These are phyloP conservation scores for Saccharomyces pastorianus DNA, from an alignment of 1,139 yeast genomes.

Conservation along the genomic window DNA sequence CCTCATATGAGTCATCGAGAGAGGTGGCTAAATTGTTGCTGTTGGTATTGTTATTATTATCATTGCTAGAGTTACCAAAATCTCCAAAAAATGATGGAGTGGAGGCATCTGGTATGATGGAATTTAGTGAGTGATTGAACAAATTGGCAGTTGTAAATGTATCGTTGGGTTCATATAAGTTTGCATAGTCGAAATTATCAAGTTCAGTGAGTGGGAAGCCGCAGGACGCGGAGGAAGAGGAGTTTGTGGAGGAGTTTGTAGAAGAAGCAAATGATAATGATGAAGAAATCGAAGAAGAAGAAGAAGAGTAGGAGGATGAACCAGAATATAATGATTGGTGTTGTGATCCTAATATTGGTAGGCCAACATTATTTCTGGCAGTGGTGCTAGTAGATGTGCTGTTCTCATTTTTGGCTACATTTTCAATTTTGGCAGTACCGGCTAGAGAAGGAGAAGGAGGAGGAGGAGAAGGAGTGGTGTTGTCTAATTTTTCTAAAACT, in stretches of 20 bases:
- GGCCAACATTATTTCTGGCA: neutral
- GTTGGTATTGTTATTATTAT: neutral
- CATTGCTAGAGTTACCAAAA: neutral
- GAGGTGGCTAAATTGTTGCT: neutral
- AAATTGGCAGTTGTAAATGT: conserved; percentile 4
- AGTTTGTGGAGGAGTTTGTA: neutral
- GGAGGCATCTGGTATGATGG: neutral
- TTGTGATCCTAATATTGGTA: conserved; percentile 3
- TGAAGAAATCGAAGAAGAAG: neutral
- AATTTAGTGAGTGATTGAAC: conserved; percentile 4
- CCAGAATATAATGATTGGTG: neutral
- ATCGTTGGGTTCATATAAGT: conserved; percentile 6
- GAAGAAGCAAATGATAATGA: conserved; percentile 3
- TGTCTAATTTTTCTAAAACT: conserved; percentile 8
- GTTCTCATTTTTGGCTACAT: neutral
- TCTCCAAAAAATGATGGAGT: neutral
- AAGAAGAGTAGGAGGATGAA: neutral
- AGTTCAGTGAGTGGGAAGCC: neutral
- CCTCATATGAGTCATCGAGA: conserved; percentile 9
- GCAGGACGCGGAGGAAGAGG: conserved; percentile 1
- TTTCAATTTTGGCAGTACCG: neutral
- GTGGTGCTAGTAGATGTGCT: neutral
- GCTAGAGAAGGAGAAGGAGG: neutral
- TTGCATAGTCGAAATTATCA: conserved; percentile 4
- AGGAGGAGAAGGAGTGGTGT: neutral